Evolutionary conservation across 73 alveolate species (phyloP).

Genomic region (Uronychia binucleata): DNA sequence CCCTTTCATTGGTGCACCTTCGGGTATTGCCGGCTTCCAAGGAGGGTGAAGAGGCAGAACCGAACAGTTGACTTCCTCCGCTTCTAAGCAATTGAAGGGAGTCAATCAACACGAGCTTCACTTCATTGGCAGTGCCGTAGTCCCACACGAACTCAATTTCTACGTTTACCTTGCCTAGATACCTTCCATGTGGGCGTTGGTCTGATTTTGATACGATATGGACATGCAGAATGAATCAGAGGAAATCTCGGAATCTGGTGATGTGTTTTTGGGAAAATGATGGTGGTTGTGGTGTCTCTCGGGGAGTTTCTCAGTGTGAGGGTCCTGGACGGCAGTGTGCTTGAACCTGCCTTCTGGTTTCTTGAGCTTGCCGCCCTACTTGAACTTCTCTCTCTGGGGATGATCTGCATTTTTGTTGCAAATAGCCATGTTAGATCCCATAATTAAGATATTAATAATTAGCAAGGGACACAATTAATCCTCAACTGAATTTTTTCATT

Average conservation of each 20-base stretch:
- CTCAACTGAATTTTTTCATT: too few relatives aligned
- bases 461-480: too few relatives aligned
- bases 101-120: neutral
- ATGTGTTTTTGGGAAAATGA: too few relatives aligned
- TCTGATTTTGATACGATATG: neutral
- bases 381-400: too few relatives aligned
- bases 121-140: neutral
- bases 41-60: neutral
- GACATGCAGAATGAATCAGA: neutral
- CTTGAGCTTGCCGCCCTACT: too few relatives aligned
- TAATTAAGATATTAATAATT: neutral
- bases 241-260: neutral
- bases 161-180: neutral
- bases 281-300: too few relatives aligned
- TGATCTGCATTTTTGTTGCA: neutral
- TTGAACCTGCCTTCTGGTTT: too few relatives aligned
- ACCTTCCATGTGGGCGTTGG: neutral
- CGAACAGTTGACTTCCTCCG: neutral
- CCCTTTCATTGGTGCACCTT: neutral
- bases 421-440: neutral
- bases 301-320: too few relatives aligned
- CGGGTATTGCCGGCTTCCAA: neutral
- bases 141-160: neutral
- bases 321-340: too few relatives aligned
- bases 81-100: neutral